These are phyloP conservation scores for Conticribra guillardii DNA, from an alignment of 108 stramenopile genomes.

Conservation along the genomic window DNA sequence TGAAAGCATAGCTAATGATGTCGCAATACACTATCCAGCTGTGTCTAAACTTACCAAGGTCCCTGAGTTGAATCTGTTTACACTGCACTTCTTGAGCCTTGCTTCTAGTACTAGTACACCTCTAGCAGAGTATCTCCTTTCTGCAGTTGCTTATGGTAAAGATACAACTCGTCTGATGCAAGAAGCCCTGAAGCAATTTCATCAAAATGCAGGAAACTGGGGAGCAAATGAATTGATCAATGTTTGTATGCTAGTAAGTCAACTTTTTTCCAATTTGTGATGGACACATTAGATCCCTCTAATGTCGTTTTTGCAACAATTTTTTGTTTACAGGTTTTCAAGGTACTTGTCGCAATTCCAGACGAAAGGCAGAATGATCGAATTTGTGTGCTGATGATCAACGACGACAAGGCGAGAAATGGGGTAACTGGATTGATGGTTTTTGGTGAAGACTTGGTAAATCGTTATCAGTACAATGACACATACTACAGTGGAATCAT, in stretches of 20 bases:
- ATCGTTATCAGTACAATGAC: slow-evolving; percentile 50
- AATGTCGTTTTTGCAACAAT: not conserved
- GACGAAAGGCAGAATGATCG: slow-evolving; percentile 67
- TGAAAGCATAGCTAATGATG: slow-evolving; percentile 80
- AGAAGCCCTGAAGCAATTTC: slow-evolving; percentile 54
- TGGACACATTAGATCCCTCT: not conserved
- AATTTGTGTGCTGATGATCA: slow-evolving; percentile 64
- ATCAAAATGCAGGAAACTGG: slow-evolving; percentile 53
- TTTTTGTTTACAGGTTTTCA: slow-evolving; percentile 13
- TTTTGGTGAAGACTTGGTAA: slow-evolving; percentile 21
- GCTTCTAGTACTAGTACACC: slow-evolving; percentile 45
- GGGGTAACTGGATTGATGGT: slow-evolving; percentile 62
- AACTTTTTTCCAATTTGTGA: not conserved
- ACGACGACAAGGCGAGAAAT: slow-evolving; percentile 20
- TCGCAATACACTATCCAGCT: slow-evolving; percentile 34
- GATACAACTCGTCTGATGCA: slow-evolving; percentile 46
- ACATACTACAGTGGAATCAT: slow-evolving; percentile 28
- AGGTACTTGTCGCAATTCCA: slow-evolving; percentile 60
- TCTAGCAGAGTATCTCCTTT: slow-evolving; percentile 66
- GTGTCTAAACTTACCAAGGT: slow-evolving; percentile 41
- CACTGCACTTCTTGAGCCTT: slow-evolving; percentile 37
- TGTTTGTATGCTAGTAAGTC: slow-evolving; percentile 46
- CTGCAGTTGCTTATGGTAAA: slow-evolving; percentile 50
- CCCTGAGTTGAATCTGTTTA: slow-evolving; percentile 50
- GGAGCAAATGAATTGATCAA: slow-evolving; percentile 50